Evolutionary conservation across 176 grass and related monocot genomes (phyloP).

Genomic region (Otatea glauca): DNA sequence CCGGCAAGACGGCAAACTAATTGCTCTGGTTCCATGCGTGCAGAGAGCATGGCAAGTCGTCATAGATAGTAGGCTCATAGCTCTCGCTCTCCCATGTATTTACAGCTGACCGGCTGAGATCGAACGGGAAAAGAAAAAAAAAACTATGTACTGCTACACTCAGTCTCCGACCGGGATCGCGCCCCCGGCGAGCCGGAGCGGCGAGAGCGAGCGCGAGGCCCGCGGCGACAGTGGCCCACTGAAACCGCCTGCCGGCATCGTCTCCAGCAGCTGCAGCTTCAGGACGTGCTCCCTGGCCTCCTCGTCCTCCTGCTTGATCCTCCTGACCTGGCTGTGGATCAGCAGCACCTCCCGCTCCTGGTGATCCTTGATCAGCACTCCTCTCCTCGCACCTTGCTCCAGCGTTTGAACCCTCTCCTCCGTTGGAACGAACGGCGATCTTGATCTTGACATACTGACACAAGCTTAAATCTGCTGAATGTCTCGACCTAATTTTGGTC

Average conservation of each 20-base stretch:
- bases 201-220: conserved; percentile 51
- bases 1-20: not conserved
- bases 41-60: conserved; percentile 58
- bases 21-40: conserved; percentile 45
- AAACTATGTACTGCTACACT: not conserved
- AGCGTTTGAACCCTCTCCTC: conserved; percentile 16
- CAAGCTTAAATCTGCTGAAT: not conserved
- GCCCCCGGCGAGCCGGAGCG: conserved; percentile 54
- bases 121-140: no score
- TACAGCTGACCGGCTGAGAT: not conserved
- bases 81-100: conserved; percentile 8
- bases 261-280: conserved; percentile 56
- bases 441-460: conserved; percentile 34
- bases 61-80: not conserved
- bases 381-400: not conserved
- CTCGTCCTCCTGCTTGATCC: conserved; percentile 83
- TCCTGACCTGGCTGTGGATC: conserved; percentile 75
- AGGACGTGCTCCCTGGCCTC: conserved; percentile 54
- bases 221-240: conserved; percentile 26
- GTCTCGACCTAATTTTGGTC: not conserved
- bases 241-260: conserved; percentile 28
- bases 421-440: conserved; percentile 26
- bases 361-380: not conserved
- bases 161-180: conserved; percentile 40
- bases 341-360: conserved; percentile 35